Percentiles rank a stretch among this genome's conserved stretches.
Conservation (phyloP, 495 filamentous ascomycete genomes). For the Tetracladium setigerum region DNA sequence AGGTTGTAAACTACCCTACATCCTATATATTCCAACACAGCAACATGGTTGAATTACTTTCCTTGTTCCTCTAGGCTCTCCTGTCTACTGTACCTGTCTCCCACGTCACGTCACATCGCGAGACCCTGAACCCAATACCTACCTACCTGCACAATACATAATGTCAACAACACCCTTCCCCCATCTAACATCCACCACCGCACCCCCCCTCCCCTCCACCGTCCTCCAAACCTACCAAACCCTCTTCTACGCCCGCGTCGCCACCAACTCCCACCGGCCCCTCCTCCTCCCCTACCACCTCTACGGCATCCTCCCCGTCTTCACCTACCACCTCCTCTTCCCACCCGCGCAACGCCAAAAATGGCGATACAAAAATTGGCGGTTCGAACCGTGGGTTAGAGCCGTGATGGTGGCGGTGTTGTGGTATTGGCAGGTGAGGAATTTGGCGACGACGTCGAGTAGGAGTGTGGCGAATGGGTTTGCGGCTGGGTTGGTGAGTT, state of each 20-base stretch:
- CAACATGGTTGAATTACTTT: too few relatives aligned
- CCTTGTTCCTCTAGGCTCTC: too few relatives aligned
- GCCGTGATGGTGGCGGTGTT: constrained; percentile 34
- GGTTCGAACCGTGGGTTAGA: constrained; percentile 32
- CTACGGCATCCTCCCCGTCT: constrained; percentile 36
- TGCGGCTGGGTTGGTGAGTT: constrained; percentile 54
- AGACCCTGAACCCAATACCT: too few relatives aligned
- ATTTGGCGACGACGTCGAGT: constrained; percentile 41
- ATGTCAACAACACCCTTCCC: constrained; percentile 9
- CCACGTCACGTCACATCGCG: too few relatives aligned
- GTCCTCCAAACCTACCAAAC: constrained; percentile 9
- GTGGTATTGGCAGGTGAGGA: constrained; percentile 28
- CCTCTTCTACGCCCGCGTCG: constrained; percentile 19
- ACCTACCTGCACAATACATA: neutral
- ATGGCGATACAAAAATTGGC: too few relatives aligned
- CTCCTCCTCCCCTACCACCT: constrained; percentile 48
- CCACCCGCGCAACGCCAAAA: constrained; percentile 42
- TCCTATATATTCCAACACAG: too few relatives aligned
- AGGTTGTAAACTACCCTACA: too few relatives aligned
- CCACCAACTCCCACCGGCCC: constrained; percentile 37
- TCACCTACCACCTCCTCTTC: constrained; percentile 49
- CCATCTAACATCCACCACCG: constrained; percentile 10
- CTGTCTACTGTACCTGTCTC: too few relatives aligned
- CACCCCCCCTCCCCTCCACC: constrained; percentile 3
- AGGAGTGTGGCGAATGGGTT: constrained; percentile 55